A percentile compares a stretch with the other conserved stretches of the same genome.
Conservation (phyloP, 345 rosid species). For the Ceriops zippeliana region DNA sequence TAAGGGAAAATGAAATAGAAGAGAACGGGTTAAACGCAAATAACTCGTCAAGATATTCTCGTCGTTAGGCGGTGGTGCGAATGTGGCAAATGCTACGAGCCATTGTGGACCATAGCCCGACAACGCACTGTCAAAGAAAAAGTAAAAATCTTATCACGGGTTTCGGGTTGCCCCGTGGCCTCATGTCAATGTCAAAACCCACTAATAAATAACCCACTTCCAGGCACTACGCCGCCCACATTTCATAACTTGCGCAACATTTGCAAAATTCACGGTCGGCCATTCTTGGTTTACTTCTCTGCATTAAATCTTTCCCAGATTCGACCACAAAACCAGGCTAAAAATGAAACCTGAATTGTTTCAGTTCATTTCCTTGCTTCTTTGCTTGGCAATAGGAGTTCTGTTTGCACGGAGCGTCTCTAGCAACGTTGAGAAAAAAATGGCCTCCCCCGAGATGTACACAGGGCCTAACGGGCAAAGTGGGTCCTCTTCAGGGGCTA, state of each 20-base stretch:
- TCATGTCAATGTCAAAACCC: slow-evolving; percentile 23
- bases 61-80: too few species aligned
- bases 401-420: not conserved
- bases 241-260: not conserved
- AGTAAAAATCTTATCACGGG: slow-evolving; percentile 15
- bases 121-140: slow-evolving; percentile 9
- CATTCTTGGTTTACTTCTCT: not conserved
- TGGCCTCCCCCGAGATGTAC: slow-evolving; percentile 21
- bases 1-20: too few species aligned
- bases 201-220: slow-evolving; percentile 29
- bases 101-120: not conserved
- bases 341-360: slow-evolving; percentile 16
- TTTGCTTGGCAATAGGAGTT: slow-evolving; percentile 16
- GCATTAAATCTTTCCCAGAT: not conserved
- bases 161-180: slow-evolving; percentile 29
- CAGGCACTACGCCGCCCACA: not conserved
- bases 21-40: too few species aligned
- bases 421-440: not conserved
- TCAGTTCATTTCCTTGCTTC: slow-evolving; percentile 16
- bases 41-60: too few species aligned
- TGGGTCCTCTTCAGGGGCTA: slow-evolving; percentile 42
- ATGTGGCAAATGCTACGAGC: too few species aligned
- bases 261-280: not conserved
- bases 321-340: not conserved
- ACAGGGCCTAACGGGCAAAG: slow-evolving; percentile 23